phyloP scores from a whole-genome alignment of 2,329 filamentous ascomycete species.

The Aspergillus hiratsukae region DNA sequence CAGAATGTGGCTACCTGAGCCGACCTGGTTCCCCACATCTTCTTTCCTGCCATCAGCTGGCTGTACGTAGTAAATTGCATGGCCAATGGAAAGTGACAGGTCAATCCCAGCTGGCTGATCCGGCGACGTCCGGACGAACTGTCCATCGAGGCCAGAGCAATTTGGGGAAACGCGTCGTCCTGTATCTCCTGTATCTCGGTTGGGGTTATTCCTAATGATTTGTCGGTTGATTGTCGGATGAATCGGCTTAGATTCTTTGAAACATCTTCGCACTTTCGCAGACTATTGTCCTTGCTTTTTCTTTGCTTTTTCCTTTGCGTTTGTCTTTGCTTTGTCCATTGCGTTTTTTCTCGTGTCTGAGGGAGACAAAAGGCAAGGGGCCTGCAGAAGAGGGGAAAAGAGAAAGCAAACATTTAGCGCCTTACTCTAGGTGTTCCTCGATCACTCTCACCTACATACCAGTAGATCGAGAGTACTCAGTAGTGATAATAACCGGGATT shows the following conservation, averaged over 20 bases:
- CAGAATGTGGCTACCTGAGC: neutral
- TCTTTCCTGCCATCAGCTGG: neutral
- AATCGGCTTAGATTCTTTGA: neutral
- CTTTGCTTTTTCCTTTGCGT: neutral
- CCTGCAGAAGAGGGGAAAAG: too few species aligned
- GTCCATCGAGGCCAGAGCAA: neutral
- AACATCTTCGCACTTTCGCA: neutral
- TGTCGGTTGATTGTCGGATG: neutral
- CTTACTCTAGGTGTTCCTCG: too few species aligned
- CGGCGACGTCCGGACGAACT: constrained; percentile 5
- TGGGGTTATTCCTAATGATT: neutral
- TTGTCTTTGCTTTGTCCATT: too few species aligned
- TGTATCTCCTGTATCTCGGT: neutral
- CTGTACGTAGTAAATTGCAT: neutral
- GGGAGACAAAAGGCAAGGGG: neutral
- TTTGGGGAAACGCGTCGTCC: neutral
- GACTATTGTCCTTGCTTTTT: neutral
- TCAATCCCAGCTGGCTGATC: neutral
- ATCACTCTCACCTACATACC: too few species aligned
- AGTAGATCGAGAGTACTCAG: too few species aligned
- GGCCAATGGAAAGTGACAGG: neutral
- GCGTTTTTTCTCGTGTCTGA: neutral
- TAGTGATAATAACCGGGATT: too few species aligned
- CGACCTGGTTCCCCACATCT: neutral
- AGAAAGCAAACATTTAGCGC: neutral